phyloP scores from a whole-genome alignment of 2,329 filamentous ascomycete species.

The Trichoderma sp. region DNA sequence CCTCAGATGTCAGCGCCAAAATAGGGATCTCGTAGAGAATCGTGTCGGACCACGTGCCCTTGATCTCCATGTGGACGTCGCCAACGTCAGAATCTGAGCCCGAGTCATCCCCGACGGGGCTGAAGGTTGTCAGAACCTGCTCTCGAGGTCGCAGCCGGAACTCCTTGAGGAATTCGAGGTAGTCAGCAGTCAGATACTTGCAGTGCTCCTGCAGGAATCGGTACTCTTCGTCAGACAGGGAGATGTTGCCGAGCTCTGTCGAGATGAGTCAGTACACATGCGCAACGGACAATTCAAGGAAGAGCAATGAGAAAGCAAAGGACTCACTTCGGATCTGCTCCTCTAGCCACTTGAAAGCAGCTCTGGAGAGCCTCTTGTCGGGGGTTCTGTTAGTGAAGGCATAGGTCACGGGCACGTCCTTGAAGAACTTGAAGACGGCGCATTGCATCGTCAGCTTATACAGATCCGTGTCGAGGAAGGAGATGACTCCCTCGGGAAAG shows the following conservation, averaged over 20 bases:
- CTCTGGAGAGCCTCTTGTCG: conserved; percentile 84
- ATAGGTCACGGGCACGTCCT: conserved; percentile 79
- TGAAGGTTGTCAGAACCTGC: conserved; percentile 74
- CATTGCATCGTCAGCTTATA: conserved; percentile 99
- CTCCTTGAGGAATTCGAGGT: conserved; percentile 77
- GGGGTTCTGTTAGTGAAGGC: conserved; percentile 94
- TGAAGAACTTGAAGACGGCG: conserved; percentile 90
- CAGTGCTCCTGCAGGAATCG: conserved; percentile 77
- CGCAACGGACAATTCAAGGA: neutral
- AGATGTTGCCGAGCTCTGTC: conserved; percentile 78
- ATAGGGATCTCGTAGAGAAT: conserved; percentile 98
- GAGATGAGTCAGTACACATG: conserved; percentile 30
- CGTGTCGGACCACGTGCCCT: conserved; percentile 87
- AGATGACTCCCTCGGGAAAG: conserved; percentile 75
- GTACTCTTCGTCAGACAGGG: conserved; percentile 76
- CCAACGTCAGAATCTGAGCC: conserved; percentile 68
- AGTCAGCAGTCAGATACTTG: conserved; percentile 74
- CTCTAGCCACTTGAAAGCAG: conserved; percentile 82
- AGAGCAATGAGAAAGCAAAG: neutral
- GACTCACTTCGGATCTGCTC: conserved; percentile 76
- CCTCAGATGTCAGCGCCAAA: conserved; percentile 87
- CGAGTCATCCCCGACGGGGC: conserved; percentile 54
- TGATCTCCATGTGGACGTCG: conserved; percentile 73
- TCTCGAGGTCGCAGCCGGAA: conserved; percentile 81
- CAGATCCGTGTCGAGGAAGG: conserved; percentile 78